Base-by-base conservation (phyloP, 2,329 filamentous ascomycete genomes). In the Fusarium musae region DNA sequence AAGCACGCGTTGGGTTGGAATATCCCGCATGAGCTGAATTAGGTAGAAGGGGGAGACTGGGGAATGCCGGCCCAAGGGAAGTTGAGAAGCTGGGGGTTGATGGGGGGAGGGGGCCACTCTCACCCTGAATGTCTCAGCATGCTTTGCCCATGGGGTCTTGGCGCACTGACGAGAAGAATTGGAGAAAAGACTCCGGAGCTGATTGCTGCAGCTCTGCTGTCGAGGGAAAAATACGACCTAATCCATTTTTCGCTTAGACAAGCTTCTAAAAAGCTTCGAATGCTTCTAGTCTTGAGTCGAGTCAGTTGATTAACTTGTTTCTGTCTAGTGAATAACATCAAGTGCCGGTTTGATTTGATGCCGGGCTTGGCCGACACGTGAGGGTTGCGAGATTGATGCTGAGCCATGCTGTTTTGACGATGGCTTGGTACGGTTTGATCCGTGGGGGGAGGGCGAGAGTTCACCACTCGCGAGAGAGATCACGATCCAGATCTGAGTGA, bases 301-400 rank as follows among this genome's bases (percentile, higher is more conserved):
- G 40, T n/a, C 26, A 23, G 23, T 16, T 5, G 3, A 46, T 54
- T 62, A 53, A 19, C 52, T 23, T 17, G 9, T 37, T 63, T 39
- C 16, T 26, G 11, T 39, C 47, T 57, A 69, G 66, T 17, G 3
- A 10, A 0, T 10, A 3, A 21, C 43, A 21, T 11, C n/a, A 21
- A 40, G n/a, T 63, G 49, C 57, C 39, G 46, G 21, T 19, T 23
- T 63, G 39, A 40, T 44, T 28, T n/a, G 28, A 2, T 57, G 39
- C 23, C 66, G 66, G 66, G 65, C 65, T 23, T 69, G 28, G 49
- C 66, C 66, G 65, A 64, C 47, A 62, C 63, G 47, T 54, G 65
- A 68, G 42, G 63, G 65, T 54, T 68, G 65, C 63, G 34, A 42
- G n/a, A 39, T 16, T 60, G 50, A 4, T 32, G 4, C 17, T 23